Evolutionary conservation across 148 eudicot species (phyloP), one percentile per base, ranked within the genome.

Genomic region (Heliosperma pusillum): DNA sequence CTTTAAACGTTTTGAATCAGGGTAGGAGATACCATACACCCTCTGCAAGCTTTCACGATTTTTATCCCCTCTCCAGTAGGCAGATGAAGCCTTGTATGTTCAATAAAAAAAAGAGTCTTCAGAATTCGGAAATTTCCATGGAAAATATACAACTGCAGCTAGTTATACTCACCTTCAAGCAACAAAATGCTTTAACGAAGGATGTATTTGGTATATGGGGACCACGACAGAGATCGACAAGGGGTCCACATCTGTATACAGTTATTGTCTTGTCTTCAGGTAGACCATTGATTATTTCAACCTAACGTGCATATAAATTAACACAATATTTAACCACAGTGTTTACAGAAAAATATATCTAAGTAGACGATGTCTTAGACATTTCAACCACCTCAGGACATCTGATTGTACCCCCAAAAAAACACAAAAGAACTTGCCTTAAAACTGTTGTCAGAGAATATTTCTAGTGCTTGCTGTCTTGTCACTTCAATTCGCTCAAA

Each of bases 221-320:
- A 42, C 99, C 99, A 78, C 97, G 97, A 71, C 99, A 96, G 71
- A 96, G 86, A 86, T 96, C 99, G 71, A 96, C 99, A 81, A 96
- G 82, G 53, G 97, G 97, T 13, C 99, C 99, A 89, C 99, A 96
- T 84, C 99, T 87, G 75, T 96, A 96, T 63, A 96, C 99, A 25
- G 99, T 96, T 75, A 96, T 96, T 36, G 97, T 96, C 82, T 96
- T 92, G 75, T 92, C 99, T 80, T 85, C 99, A 2, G 99, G 99
- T 66, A 96, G 82, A 83, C 88, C 97, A 26, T 86, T 87, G 74
- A 96, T 96, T 69, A 96, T 96, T 82, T 96, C 97, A 81, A 96
- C 86, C 99, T 96, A 80, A 45, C 69, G 26, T 15, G 79, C 68
- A 67, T 40, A 81, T 59, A 67, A 27, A 61, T 7, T 5, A 17